These are phyloP conservation scores for Fusarium sp. DNA, from an alignment of 2,329 filamentous ascomycete species.

Conservation along the genomic window DNA sequence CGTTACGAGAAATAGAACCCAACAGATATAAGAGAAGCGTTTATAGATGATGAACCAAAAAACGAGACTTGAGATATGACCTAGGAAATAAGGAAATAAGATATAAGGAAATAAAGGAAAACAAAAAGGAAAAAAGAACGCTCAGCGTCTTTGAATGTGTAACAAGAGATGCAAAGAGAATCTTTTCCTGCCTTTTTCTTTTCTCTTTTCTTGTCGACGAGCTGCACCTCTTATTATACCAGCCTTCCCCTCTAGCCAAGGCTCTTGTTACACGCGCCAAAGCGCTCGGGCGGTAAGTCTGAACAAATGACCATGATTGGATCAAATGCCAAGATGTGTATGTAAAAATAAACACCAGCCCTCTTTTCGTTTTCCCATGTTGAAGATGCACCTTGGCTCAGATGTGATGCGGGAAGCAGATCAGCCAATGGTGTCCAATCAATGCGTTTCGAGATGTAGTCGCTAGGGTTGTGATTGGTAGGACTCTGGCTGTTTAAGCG, in stretches of 20 bases:
- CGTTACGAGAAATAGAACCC: constrained; percentile 30
- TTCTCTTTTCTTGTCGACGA: constrained; percentile 29
- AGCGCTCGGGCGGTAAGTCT: constrained; percentile 24
- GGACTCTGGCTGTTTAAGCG: constrained; percentile 29
- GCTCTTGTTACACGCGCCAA: constrained; percentile 20
- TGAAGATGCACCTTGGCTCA: constrained; percentile 22
- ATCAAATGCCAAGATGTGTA: constrained; percentile 20
- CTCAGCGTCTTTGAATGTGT: constrained; percentile 36
- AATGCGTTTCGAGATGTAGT: constrained; percentile 7
- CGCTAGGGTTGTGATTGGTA: constrained; percentile 31
- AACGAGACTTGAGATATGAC: constrained; percentile 22
- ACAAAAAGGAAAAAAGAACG: constrained; percentile 31
- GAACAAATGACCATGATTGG: constrained; percentile 25
- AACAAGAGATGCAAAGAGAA: constrained; percentile 33
- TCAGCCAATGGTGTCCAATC: constrained; percentile 31
- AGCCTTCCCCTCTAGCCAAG: constrained; percentile 22
- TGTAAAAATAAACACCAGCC: constrained; percentile 35
- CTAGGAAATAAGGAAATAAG: constrained; percentile 43
- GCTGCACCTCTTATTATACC: constrained; percentile 44
- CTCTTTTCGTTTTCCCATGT: constrained; percentile 21
- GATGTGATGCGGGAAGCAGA: constrained; percentile 31
- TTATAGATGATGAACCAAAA: constrained; percentile 22
- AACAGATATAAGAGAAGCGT: constrained; percentile 17
- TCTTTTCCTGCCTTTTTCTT: constrained; percentile 36
- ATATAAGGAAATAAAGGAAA: constrained; percentile 36